Conservation (phyloP, 2,329 filamentous ascomycete genomes). For the Penicillium frequentans region DNA sequence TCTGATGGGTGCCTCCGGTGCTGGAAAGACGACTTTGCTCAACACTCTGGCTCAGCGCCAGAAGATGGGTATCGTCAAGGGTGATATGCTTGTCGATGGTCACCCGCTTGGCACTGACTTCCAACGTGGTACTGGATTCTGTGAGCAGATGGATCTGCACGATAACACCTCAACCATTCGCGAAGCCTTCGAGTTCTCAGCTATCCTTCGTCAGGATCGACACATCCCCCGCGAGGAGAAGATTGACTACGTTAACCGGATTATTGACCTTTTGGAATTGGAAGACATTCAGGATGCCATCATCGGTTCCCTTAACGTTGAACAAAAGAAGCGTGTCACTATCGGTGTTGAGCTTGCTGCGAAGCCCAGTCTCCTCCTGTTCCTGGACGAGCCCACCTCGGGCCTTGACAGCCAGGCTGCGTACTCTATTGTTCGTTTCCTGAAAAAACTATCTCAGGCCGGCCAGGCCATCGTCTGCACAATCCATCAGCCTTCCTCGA, state of each 20-base stretch:
- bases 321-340: constrained; percentile 70
- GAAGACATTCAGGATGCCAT: constrained; percentile 67
- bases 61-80: constrained; percentile 62
- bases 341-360: constrained; percentile 74
- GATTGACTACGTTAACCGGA: constrained; percentile 64
- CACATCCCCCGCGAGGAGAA: constrained; percentile 59
- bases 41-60: constrained; percentile 76
- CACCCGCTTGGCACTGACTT: constrained; percentile 62
- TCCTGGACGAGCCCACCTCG: constrained; percentile 71
- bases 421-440: constrained; percentile 66
- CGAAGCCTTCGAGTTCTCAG: constrained; percentile 69
- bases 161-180: constrained; percentile 66
- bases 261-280: constrained; percentile 66
- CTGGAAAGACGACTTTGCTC: constrained; percentile 80
- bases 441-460: constrained; percentile 65
- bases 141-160: constrained; percentile 71
- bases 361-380: constrained; percentile 66
- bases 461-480: constrained; percentile 73
- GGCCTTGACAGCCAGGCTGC: constrained; percentile 70
- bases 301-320: constrained; percentile 64
- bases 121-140: constrained; percentile 69
- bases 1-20: constrained; percentile 77
- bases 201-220: constrained; percentile 62
- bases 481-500: constrained; percentile 70
- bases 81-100: constrained; percentile 72